Percentiles rank a stretch among this genome's conserved stretches.
Conservation (phyloP, 2,329 filamentous ascomycete genomes). For the Penicillium sp. region DNA sequence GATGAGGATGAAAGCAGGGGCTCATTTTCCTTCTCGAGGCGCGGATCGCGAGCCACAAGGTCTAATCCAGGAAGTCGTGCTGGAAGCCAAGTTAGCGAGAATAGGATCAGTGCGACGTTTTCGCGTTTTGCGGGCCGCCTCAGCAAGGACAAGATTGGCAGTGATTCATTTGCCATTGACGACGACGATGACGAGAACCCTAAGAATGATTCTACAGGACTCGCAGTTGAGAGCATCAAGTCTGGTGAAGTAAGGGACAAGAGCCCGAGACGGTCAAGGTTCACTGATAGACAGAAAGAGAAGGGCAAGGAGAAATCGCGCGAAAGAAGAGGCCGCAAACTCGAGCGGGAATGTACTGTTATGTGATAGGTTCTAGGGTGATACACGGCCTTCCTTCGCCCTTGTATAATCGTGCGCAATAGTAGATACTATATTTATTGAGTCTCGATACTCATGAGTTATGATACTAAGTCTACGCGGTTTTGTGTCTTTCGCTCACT, state of each 20-base stretch:
- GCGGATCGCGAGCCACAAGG: constrained; percentile 34
- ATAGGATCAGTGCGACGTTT: constrained; percentile 40
- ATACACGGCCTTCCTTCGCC: background rate
- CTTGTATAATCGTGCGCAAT: background rate
- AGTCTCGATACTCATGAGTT: background rate
- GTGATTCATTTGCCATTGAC: constrained; percentile 31
- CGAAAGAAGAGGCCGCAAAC: constrained; percentile 41
- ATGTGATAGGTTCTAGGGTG: constrained; percentile 37
- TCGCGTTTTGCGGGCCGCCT: constrained; percentile 40
- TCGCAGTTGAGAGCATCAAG: constrained; percentile 23
- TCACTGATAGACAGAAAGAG: constrained; percentile 29
- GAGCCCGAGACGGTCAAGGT: constrained; percentile 28
- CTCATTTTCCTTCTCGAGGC: constrained; percentile 34
- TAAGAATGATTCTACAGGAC: constrained; percentile 26
- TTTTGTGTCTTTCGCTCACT: too few relatives aligned
- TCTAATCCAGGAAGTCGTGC: constrained; percentile 42
- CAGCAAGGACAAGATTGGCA: constrained; percentile 37
- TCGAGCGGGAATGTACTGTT: constrained; percentile 50
- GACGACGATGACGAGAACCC: constrained; percentile 34
- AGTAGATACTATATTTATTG: constrained; percentile 1
- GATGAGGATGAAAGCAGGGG: constrained; percentile 33
- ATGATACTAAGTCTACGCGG: background rate
- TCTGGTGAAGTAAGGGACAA: constrained; percentile 32
- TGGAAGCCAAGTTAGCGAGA: constrained; percentile 42
- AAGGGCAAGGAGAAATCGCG: constrained; percentile 40